Conservation (phyloP, 192 early-diverging fungal species). For the Coemansia erecta region DNA sequence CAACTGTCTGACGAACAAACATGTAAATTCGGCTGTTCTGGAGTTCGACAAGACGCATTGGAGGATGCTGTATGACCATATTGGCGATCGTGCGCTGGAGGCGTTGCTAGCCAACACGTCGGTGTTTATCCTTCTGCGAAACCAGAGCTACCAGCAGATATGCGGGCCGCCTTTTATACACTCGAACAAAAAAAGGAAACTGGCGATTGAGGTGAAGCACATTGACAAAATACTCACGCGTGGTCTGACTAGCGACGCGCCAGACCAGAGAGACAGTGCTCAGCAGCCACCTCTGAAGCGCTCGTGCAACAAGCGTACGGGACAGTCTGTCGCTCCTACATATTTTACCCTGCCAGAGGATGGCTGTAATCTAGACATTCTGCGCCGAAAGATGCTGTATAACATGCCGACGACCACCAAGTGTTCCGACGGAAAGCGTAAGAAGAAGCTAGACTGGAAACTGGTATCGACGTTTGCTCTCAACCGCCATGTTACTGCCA, state of each 20-base stretch:
- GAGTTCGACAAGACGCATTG: conserved; percentile 31
- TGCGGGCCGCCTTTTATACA: conserved; percentile 26
- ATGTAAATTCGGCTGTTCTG: conserved; percentile 40
- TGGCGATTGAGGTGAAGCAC: background rate
- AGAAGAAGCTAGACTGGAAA: too few species aligned
- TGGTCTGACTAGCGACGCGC: background rate
- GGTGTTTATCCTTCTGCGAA: conserved; percentile 37
- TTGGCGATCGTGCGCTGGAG: conserved; percentile 34
- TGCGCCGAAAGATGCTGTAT: conserved; percentile 12
- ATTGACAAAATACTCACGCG: background rate
- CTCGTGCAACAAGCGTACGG: background rate
- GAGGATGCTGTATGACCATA: conserved; percentile 25
- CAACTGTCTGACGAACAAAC: conserved; percentile 20
- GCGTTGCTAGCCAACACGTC: conserved; percentile 27
- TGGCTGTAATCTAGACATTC: background rate
- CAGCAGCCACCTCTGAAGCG: background rate
- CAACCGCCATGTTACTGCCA: conserved; percentile 1
- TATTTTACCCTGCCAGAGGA: background rate
- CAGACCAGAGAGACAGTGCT: too few species aligned
- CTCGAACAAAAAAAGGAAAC: conserved; percentile 6
- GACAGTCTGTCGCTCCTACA: background rate
- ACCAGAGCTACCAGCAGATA: conserved; percentile 33
- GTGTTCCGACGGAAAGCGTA: background rate
- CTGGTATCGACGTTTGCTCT: conserved; percentile 16
- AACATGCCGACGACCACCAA: background rate